Evolutionary conservation across 768 basidiomycete species (phyloP), one percentile per base, ranked within the genome.

Genomic region (Suillus sp.): DNA sequence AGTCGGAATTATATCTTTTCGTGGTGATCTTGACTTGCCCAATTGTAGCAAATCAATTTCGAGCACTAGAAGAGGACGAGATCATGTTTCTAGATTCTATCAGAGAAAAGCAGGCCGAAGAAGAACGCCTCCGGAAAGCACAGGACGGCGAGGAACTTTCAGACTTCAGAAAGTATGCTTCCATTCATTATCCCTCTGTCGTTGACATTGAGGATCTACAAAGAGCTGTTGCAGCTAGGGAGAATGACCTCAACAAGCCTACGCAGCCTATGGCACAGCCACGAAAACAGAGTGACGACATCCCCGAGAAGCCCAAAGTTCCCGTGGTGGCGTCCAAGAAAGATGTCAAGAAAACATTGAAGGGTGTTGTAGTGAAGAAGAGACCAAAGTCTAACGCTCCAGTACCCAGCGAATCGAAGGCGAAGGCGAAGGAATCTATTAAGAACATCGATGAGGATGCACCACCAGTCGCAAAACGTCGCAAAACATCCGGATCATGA

Each of bases 41-140:
- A 60, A 47, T 57, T 61, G 35, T 73, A 91, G 92, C 92, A 60
- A 94, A 93, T 71, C 93, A 95, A 71, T 95, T 94, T 69, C 89
- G 93, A 61, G 91, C 93, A 4, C 78, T 95, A 42, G 93, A 95
- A 71, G 93, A 94, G 74, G 93, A 95, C 76, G 93, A 95, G 71
- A 89, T 95, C 66, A 87, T 91, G 81, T 95, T 95, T 71, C 83
- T 95, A 35, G 93, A 94, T 71, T 90, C 91, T 20, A 80, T 95
- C 64, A 81, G 89, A 65, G 89, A 93, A 73, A 85, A 86, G 57
- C 86, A 91, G 72, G 83, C 87, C 66, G 84, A 84, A 65, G 91
- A 92, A 76, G 93, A 95, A 72, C 85, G 86, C 18, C 80, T 86
- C 61, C 87, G 91, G 59, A 89, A 86, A 69, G 80, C 87, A 72